phyloP scores from a whole-genome alignment of 2,329 filamentous ascomycete genomes.

The Graphilbum fragrans region DNA sequence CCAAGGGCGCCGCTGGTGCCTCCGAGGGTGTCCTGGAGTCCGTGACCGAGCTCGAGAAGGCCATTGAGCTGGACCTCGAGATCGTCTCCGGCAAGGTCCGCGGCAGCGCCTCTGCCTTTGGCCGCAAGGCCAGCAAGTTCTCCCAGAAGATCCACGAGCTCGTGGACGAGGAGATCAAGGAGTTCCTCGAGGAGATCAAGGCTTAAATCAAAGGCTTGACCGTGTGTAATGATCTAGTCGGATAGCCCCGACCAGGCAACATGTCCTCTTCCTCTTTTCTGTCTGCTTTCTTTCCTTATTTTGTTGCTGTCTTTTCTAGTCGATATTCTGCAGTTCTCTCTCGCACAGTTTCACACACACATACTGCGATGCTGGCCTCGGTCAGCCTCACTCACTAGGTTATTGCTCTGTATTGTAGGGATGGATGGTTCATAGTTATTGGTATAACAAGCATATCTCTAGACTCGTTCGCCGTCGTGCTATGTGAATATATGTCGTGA shows the following conservation, averaged over 20 bases:
- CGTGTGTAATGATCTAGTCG: too few species aligned
- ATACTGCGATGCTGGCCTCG: background rate
- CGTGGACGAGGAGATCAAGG: constrained; percentile 48
- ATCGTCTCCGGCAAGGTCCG: constrained; percentile 44
- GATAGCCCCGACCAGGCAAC: too few species aligned
- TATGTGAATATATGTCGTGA: too few species aligned
- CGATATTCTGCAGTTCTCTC: background rate
- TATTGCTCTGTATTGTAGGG: too few species aligned
- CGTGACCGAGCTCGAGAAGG: constrained; percentile 49
- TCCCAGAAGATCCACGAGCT: constrained; percentile 51
- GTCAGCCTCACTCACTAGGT: too few species aligned
- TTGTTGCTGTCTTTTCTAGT: background rate
- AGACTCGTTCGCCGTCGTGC: too few species aligned
- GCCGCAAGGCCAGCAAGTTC: constrained; percentile 47
- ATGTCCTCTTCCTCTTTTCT: too few species aligned
- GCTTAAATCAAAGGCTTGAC: too few species aligned
- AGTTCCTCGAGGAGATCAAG: constrained; percentile 42
- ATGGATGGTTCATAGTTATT: too few species aligned
- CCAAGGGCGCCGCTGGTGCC: background rate
- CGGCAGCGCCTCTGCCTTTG: constrained; percentile 38
- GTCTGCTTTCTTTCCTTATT: background rate
- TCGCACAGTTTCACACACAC: background rate
- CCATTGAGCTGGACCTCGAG: constrained; percentile 49
- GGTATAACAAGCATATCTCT: too few species aligned
- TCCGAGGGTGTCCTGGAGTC: constrained; percentile 17